Evolutionary conservation across 306 rosid species (phyloP).

Genomic region (Pterocarpus macrocarpus): DNA sequence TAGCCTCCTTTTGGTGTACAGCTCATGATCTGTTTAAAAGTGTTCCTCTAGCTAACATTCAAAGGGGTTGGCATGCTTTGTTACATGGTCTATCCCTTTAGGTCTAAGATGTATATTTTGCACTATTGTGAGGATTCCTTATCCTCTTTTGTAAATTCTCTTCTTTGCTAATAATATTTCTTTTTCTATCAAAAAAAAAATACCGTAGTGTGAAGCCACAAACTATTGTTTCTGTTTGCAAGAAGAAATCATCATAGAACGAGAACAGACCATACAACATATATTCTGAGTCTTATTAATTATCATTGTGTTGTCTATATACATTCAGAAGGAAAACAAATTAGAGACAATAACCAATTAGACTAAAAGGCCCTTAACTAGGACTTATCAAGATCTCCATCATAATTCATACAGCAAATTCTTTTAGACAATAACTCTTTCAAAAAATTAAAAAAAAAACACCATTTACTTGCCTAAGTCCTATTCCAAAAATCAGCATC

Average conservation of each 20-base stretch:
- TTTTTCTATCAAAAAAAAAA: too few species aligned
- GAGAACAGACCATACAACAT: neutral
- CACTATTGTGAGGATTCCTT: too few species aligned
- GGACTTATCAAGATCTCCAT: neutral
- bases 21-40: too few species aligned
- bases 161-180: too few species aligned
- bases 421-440: neutral
- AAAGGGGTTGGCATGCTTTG: too few species aligned
- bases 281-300: neutral
- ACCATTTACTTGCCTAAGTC: neutral
- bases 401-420: neutral
- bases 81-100: too few species aligned
- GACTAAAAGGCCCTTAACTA: neutral
- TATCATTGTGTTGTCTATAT: neutral
- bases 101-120: too few species aligned
- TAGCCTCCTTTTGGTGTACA: too few species aligned
- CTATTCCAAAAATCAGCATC: neutral
- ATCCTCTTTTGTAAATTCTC: too few species aligned
- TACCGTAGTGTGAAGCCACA: neutral
- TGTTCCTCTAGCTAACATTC: too few species aligned
- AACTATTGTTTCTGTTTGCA: neutral
- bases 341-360: conserved; percentile 11
- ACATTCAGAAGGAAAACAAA: neutral
- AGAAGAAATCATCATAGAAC: neutral
- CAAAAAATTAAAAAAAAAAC: neutral